Evolutionary conservation across 257 asterid genomes (phyloP).

Genomic region (Solanum gandarillasii): DNA sequence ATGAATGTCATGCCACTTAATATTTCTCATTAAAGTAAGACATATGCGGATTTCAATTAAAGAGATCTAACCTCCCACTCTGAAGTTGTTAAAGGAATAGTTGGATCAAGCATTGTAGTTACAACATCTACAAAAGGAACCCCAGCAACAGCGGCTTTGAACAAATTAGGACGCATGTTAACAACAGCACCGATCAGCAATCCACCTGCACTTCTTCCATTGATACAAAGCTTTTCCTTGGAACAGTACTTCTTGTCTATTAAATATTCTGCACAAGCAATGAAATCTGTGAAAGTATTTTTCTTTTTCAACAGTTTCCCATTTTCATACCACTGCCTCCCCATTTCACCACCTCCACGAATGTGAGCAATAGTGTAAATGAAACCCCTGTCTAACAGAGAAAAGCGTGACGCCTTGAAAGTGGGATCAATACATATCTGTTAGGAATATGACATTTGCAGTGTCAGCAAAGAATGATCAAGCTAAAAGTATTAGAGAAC

Average conservation of each 20-base stretch:
- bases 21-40: not conserved
- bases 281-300: constrained; percentile 87
- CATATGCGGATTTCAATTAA: not conserved
- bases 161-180: constrained; percentile 88
- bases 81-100: constrained; percentile 93
- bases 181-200: constrained; percentile 88
- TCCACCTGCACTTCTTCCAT: constrained; percentile 98
- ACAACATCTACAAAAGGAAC: constrained; percentile 92
- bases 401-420: constrained; percentile 72
- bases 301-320: constrained; percentile 87
- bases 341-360: constrained; percentile 99
- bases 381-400: constrained; percentile 87
- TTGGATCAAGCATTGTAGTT: constrained; percentile 97
- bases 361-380: constrained; percentile 66
- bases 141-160: constrained; percentile 86
- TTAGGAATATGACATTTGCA: constrained; percentile 5
- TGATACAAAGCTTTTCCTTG: constrained; percentile 74
- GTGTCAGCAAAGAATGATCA: not conserved
- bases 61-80: constrained; percentile 88
- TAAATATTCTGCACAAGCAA: constrained; percentile 76
- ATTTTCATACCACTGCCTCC: constrained; percentile 92
- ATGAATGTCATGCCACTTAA: not conserved
- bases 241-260: constrained; percentile 70
- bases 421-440: constrained; percentile 76
- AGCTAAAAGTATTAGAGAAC: not conserved